These are phyloP conservation scores for Rhododendron griersonianum DNA, from an alignment of 148 eudicot genomes.

Conservation along the genomic window DNA sequence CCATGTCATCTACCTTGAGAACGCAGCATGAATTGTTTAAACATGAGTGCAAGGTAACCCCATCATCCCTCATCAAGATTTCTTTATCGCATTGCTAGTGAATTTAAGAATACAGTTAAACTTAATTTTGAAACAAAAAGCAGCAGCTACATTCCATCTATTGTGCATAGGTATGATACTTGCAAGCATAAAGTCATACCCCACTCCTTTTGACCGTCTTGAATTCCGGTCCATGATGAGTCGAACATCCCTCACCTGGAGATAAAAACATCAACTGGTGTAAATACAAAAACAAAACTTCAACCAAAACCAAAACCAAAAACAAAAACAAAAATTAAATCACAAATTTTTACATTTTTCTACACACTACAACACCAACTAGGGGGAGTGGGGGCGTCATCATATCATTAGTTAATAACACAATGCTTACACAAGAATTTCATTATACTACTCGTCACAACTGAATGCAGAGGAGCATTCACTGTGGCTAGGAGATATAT, in stretches of 20 bases:
- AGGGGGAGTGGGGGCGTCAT: not conserved
- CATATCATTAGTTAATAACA: not conserved
- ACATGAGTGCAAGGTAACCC: conserved; percentile 59
- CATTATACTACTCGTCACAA: not conserved
- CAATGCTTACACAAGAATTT: conserved; percentile 10
- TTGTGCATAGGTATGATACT: conserved; percentile 8
- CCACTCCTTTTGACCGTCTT: conserved; percentile 92
- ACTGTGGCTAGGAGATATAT: conserved; percentile 27
- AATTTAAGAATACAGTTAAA: conserved; percentile 52
- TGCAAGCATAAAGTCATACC: conserved; percentile 38
- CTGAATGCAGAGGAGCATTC: conserved; percentile 20
- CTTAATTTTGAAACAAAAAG: conserved; percentile 26
- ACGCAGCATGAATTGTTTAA: conserved; percentile 58
- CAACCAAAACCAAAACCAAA: not conserved
- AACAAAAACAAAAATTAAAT: not conserved
- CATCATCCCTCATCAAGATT: conserved; percentile 63
- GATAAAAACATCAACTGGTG: not conserved
- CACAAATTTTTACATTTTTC: not conserved
- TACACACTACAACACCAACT: not conserved
- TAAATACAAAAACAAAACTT: not conserved
- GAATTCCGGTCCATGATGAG: conserved; percentile 91
- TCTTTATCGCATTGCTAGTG: conserved; percentile 60
- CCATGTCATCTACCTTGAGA: conserved; percentile 62
- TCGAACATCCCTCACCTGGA: conserved; percentile 90
- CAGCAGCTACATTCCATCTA: conserved; percentile 18